Conservation (phyloP, 805 yeast species). For the Barnettozyma populi region DNA sequence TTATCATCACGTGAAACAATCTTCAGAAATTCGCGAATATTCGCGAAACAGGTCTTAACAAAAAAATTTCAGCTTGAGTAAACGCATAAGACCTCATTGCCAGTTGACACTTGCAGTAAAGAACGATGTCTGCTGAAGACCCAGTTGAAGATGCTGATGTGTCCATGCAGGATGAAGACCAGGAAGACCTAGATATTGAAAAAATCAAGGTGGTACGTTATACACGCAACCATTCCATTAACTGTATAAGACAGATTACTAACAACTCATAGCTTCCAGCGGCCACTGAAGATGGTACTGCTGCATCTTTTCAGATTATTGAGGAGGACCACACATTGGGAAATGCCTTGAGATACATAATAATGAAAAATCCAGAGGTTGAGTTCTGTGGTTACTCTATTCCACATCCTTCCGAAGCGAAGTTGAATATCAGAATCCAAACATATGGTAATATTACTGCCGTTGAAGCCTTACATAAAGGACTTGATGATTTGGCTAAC, state of each 20-base stretch:
- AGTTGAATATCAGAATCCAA: slow-evolving; percentile 86
- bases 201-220: slow-evolving; percentile 20
- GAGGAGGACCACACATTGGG: slow-evolving; percentile 98
- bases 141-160: slow-evolving; percentile 22
- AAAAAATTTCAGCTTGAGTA: background rate
- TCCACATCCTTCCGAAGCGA: slow-evolving; percentile 95
- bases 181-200: slow-evolving; percentile 22
- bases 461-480: slow-evolving; percentile 87
- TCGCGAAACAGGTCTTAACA: background rate
- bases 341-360: slow-evolving; percentile 85
- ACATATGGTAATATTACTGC: slow-evolving; percentile 86
- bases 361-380: slow-evolving; percentile 96
- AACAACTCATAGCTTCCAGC: slow-evolving; percentile 54
- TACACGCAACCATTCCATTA: background rate
- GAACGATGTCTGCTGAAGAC: slow-evolving; percentile 20
- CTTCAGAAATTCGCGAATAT: background rate
- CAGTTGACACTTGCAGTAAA: background rate
- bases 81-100: background rate
- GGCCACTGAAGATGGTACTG: slow-evolving; percentile 85
- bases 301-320: slow-evolving; percentile 87
- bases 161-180: slow-evolving; percentile 24
- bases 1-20: background rate
- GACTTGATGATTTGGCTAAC: slow-evolving; percentile 77
- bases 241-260: background rate
- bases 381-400: slow-evolving; percentile 98